These are phyloP conservation scores for Yarrowia hollandica DNA, from an alignment of 805 yeast genomes.

Conservation along the genomic window DNA sequence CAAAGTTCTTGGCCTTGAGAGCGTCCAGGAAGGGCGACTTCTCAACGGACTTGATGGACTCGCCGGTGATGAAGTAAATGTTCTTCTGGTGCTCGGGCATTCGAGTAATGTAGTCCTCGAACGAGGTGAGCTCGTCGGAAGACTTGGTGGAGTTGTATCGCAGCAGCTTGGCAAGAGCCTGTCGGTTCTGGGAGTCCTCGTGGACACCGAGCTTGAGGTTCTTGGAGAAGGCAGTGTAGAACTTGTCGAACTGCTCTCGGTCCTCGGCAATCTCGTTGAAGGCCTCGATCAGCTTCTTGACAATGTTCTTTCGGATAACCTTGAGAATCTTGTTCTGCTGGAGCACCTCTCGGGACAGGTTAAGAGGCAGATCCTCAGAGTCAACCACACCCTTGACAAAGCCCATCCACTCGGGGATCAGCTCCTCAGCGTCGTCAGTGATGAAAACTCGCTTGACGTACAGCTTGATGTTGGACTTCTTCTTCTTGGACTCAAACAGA, in stretches of 20 bases:
- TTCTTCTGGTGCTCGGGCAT: conserved; percentile 99
- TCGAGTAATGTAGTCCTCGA: conserved; percentile 96
- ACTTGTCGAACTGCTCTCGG: conserved; percentile 95
- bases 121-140: conserved; percentile 87
- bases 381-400: conserved; percentile 99
- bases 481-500: conserved; percentile 96
- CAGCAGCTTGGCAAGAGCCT: conserved; percentile 89
- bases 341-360: conserved; percentile 99
- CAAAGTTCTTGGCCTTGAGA: conserved; percentile 96
- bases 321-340: conserved; percentile 99
- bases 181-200: conserved; percentile 98
- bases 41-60: conserved; percentile 94
- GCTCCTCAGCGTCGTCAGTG: conserved; percentile 99
- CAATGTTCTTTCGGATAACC: conserved; percentile 98
- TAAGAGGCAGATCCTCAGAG: conserved; percentile 98
- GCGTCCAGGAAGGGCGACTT: conserved; percentile 99
- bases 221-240: conserved; percentile 97
- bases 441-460: conserved; percentile 99
- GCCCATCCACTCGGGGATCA: conserved; percentile 97
- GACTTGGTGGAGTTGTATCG: conserved; percentile 98
- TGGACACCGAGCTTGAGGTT: conserved; percentile 98
- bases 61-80: conserved; percentile 99
- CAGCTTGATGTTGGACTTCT: conserved; percentile 97
- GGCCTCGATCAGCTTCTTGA: conserved; percentile 96
- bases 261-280: conserved; percentile 99